Evolutionary conservation across 2,329 filamentous ascomycete species (phyloP).

Genomic region (Didymella pomorum): DNA sequence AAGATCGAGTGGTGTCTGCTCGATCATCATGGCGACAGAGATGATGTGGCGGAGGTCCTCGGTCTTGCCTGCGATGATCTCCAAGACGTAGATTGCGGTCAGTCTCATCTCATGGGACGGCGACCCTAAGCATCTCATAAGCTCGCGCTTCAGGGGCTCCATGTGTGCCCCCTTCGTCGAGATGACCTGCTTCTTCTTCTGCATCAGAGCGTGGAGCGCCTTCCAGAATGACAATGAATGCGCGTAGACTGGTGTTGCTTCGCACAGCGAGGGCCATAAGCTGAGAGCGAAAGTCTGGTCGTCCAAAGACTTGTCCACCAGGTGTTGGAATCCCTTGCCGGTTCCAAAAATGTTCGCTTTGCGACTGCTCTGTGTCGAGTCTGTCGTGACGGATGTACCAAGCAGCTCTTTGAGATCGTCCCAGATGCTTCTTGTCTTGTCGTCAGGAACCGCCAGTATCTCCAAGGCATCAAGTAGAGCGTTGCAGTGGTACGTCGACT

Average conservation of each 20-base stretch:
- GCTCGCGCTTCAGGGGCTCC: slow-evolving; percentile 67
- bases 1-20: slow-evolving; percentile 79
- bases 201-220: slow-evolving; percentile 63
- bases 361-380: slow-evolving; percentile 2
- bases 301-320: slow-evolving; percentile 65
- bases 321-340: slow-evolving; percentile 77
- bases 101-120: slow-evolving; percentile 78
- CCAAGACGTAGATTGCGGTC: slow-evolving; percentile 75
- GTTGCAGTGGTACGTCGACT: slow-evolving; percentile 40
- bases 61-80: slow-evolving; percentile 61
- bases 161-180: slow-evolving; percentile 63
- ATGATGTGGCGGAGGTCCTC: slow-evolving; percentile 63
- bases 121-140: slow-evolving; percentile 77
- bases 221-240: slow-evolving; percentile 55
- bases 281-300: slow-evolving; percentile 59
- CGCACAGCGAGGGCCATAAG: slow-evolving; percentile 71
- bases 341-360: slow-evolving; percentile 66
- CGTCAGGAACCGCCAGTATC: slow-evolving; percentile 31
- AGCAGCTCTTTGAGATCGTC: slow-evolving; percentile 35
- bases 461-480: slow-evolving; percentile 39
- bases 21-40: slow-evolving; percentile 76
- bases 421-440: slow-evolving; percentile 31
- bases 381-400: slow-evolving; percentile 23
- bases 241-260: slow-evolving; percentile 71
- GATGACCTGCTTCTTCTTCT: slow-evolving; percentile 65